Base-by-base conservation (phyloP, 2,329 filamentous ascomycete species). In the Pseudodiploospora longispora region DNA sequence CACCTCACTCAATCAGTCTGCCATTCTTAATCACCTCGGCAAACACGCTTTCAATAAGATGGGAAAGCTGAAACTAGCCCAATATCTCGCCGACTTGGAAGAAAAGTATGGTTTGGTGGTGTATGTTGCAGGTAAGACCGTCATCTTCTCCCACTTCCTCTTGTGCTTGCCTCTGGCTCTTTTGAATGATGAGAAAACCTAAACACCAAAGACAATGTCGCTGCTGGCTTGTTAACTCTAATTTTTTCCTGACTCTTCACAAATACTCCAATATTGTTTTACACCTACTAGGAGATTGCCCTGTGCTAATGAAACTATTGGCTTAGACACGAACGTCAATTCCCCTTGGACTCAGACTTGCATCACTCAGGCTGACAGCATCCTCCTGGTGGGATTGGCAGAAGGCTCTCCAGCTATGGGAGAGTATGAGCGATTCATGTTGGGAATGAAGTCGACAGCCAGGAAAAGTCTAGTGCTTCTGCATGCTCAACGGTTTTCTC, bases 321-420 rank as follows among this genome's bases (percentile, higher is more conserved):
- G 6, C 27, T 32, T 40, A 83, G 93, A 98, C 63, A 98, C 94
- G 4, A 95, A 83, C 48, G 93, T 97, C 55, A 97, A 95, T 56
- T 88, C 94, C 2, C 90, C 91, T 0, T 98, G 93, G 93, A 98
- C 94, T 1, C 89, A 96, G 58, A 97, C 93, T 0, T 98, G 94
- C 61, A 96, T 98, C 52, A 85, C 85, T 10, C 93, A 98, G 64
- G 93, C 93, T 2, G 93, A 98, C 64, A 96, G 90, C 54, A 96
- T 98, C 51, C 74, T 98, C 6, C 74, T 98, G 6, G 88, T 98
- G 29, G 93, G 89, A 1, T 69, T 97, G 10, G 93, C 90, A 1
- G 93, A 97, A 60, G 84, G 85, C 1, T 95, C 90, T 3, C 85
- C 93, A 0, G 83, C 78, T 37, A 93, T 97, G 52, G 93, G 93